Percentiles rank a stretch among this genome's conserved stretches.
phyloP scores from a whole-genome alignment of 768 basidiomycete species.

The Pleurotus pulmonarius region DNA sequence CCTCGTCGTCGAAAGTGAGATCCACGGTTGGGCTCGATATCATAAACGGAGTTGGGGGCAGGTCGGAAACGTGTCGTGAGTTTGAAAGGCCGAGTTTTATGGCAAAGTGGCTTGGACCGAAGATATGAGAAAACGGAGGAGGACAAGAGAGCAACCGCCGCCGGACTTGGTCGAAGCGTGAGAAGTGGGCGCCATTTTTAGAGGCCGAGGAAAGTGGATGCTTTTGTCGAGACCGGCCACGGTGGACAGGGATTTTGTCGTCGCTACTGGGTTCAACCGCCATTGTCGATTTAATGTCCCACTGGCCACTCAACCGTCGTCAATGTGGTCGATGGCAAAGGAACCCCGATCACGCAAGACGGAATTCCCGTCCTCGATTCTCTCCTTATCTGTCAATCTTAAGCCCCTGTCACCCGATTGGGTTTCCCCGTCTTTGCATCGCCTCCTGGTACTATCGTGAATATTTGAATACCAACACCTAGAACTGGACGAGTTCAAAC shows the following conservation, averaged over 20 bases:
- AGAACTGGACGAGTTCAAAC: no score
- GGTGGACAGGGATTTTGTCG: neutral
- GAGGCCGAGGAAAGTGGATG: neutral
- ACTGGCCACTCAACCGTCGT: neutral
- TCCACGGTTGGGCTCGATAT: constrained; percentile 57
- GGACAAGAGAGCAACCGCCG: constrained; percentile 9
- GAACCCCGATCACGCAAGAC: neutral
- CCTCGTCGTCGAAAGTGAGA: constrained; percentile 65
- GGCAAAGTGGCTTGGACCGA: neutral
- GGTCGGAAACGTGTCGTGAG: neutral
- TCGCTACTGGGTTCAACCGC: neutral
- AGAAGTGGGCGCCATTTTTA: constrained; percentile 4
- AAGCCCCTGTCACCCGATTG: constrained; percentile 1
- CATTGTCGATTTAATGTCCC: neutral
- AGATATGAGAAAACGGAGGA: constrained; percentile 7
- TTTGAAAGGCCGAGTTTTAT: neutral
- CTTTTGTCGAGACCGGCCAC: constrained; percentile 3
- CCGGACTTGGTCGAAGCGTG: constrained; percentile 8
- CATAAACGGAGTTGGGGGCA: constrained; percentile 37
- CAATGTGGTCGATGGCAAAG: neutral
- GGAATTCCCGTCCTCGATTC: neutral
- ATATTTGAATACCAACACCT: no score
- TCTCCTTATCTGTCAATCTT: constrained; percentile 6
- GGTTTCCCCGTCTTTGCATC: neutral
- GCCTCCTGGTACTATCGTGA: no score